phyloP scores from a whole-genome alignment of 2,329 filamentous ascomycete species.

The Didymella lethalis region DNA sequence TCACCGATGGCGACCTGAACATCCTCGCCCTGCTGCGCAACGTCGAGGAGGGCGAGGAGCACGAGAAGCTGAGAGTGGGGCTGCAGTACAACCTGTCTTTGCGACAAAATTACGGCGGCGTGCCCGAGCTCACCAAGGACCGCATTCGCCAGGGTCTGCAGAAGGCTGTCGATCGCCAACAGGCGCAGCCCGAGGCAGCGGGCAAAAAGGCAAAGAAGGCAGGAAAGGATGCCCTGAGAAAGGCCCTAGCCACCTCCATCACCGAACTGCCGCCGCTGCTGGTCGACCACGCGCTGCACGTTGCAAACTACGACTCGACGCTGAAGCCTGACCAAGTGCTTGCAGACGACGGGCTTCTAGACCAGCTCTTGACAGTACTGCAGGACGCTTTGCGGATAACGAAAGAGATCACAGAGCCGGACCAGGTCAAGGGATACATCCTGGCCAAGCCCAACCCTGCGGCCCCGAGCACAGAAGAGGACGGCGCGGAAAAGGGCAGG shows the following conservation, averaged over 20 bases:
- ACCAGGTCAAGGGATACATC: conserved; percentile 82
- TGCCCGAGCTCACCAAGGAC: conserved; percentile 77
- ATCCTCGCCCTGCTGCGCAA: conserved; percentile 82
- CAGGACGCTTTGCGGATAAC: conserved; percentile 74
- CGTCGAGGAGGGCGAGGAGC: conserved; percentile 81
- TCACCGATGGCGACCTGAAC: conserved; percentile 84
- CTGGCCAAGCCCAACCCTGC: conserved; percentile 69
- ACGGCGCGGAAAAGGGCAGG: conserved; percentile 53
- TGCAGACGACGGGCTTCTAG: conserved; percentile 68
- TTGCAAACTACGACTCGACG: conserved; percentile 73
- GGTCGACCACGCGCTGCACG: conserved; percentile 82
- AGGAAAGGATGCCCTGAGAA: conserved; percentile 76
- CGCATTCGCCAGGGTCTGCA: conserved; percentile 74
- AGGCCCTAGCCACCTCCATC: conserved; percentile 81
- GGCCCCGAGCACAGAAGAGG: conserved; percentile 48
- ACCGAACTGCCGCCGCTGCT: conserved; percentile 88
- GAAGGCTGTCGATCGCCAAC: conserved; percentile 68
- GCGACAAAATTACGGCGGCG: conserved; percentile 81
- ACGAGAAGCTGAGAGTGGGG: conserved; percentile 81
- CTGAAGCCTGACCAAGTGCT: conserved; percentile 74
- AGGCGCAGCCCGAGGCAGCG: conserved; percentile 57
- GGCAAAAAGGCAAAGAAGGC: conserved; percentile 77
- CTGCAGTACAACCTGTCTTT: conserved; percentile 80
- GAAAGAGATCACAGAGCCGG: conserved; percentile 70
- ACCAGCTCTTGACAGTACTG: conserved; percentile 72